Evolutionary conservation across 257 asterid genomes (phyloP).

Genomic region (Primulina eburnea): DNA sequence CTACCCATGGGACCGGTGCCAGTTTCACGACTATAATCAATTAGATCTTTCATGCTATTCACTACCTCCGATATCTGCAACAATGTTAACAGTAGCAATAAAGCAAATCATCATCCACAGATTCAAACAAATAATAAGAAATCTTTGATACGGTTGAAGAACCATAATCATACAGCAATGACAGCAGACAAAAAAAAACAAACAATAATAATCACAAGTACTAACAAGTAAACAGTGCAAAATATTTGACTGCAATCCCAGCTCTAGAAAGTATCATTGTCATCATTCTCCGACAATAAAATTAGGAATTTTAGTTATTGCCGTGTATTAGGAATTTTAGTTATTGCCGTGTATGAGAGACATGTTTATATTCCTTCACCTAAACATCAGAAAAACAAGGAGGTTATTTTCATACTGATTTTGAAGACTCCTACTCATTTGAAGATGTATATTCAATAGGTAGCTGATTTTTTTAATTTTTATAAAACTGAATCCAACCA

Average conservation of each 20-base stretch:
- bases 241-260: too few species aligned
- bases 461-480: too few species aligned
- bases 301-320: too few species aligned
- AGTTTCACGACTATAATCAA: conserved; percentile 87
- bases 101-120: conserved; percentile 16
- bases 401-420: too few species aligned
- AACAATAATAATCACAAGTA: conserved; percentile 1
- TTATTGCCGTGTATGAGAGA: neutral
- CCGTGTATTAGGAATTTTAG: neutral
- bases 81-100: neutral
- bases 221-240: neutral
- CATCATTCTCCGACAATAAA: too few species aligned
- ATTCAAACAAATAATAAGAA: neutral
- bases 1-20: conserved; percentile 97
- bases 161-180: neutral
- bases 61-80: conserved; percentile 99
- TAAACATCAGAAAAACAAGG: too few species aligned
- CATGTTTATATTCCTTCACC: too few species aligned
- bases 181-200: neutral
- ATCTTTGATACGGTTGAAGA: neutral
- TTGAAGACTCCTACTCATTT: too few species aligned
- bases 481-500: too few species aligned
- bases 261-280: too few species aligned
- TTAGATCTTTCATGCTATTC: conserved; percentile 99
- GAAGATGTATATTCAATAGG: too few species aligned